Conservation (phyloP, 495 filamentous ascomycete genomes). For the Aspergillus avenaceus region DNA sequence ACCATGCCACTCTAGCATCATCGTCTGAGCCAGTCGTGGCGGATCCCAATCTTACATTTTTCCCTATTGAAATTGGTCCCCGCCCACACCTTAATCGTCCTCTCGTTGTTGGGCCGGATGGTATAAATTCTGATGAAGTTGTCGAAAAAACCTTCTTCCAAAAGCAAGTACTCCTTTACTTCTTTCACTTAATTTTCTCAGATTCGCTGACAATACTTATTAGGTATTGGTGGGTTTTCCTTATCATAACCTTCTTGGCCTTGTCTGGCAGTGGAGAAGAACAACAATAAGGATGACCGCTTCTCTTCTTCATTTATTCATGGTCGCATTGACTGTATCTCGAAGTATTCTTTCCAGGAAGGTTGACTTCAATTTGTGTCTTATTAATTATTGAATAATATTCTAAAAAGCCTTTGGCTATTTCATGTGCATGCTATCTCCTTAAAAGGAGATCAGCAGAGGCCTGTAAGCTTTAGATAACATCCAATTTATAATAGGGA, state of each 20-base stretch:
- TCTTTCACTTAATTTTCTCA: neutral
- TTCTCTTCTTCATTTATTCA: neutral
- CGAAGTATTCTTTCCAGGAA: no score
- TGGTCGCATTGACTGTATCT: neutral
- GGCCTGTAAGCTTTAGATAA: no score
- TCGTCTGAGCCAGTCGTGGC: conserved; percentile 3
- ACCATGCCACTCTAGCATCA: conserved; percentile 29
- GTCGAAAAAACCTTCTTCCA: conserved; percentile 44
- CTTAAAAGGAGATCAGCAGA: no score
- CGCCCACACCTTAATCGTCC: conserved; percentile 41
- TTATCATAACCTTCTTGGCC: conserved; percentile 37
- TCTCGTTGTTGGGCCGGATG: conserved; percentile 37
- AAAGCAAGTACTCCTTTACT: conserved; percentile 29
- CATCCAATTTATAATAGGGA: no score
- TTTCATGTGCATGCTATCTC: no score
- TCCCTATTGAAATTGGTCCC: conserved; percentile 24
- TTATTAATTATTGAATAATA: no score
- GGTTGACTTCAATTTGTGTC: no score
- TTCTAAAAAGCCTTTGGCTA: no score
- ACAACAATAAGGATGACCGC: conserved; percentile 11
- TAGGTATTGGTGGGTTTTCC: conserved; percentile 48
- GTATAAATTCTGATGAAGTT: conserved; percentile 29
- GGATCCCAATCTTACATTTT: conserved; percentile 24
- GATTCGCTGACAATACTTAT: neutral
- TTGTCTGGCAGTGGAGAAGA: conserved; percentile 41